phyloP scores from a whole-genome alignment of 2,329 filamentous ascomycete genomes.

The Cryphonectria carpinicola region DNA sequence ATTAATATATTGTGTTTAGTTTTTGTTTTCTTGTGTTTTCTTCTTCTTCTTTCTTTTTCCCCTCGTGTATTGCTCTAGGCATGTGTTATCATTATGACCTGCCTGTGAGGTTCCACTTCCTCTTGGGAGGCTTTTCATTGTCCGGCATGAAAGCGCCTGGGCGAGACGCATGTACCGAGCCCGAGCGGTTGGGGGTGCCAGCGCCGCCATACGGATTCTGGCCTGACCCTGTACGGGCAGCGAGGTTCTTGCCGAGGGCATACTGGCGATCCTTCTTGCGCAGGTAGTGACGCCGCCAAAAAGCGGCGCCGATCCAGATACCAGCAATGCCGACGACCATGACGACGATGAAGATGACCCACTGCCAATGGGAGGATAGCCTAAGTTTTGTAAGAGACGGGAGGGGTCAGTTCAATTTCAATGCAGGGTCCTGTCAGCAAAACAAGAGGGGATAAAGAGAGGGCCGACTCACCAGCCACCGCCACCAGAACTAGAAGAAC shows the following conservation, averaged over 20 bases:
- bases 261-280: constrained; percentile 67
- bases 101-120: constrained; percentile 46
- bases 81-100: constrained; percentile 9
- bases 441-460: constrained; percentile 13
- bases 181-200: constrained; percentile 34
- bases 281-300: constrained; percentile 75
- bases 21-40: neutral
- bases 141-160: constrained; percentile 46
- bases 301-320: constrained; percentile 69
- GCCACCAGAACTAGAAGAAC: constrained; percentile 33
- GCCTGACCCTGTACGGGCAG: constrained; percentile 33
- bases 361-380: constrained; percentile 73
- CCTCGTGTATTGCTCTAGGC: constrained; percentile 36
- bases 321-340: constrained; percentile 69
- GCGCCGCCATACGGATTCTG: constrained; percentile 39
- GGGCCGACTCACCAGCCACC: constrained; percentile 50
- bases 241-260: constrained; percentile 50
- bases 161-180: constrained; percentile 39
- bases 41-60: constrained; percentile 24
- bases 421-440: constrained; percentile 3
- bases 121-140: constrained; percentile 39
- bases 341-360: constrained; percentile 81
- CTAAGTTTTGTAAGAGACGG: constrained; percentile 43
- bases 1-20: neutral
- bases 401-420: neutral